Percentiles rank a stretch among this genome's conserved stretches.
These are phyloP conservation scores for Platanthera guangdongensis DNA, from an alignment of 106 monocot species.

Conservation along the genomic window DNA sequence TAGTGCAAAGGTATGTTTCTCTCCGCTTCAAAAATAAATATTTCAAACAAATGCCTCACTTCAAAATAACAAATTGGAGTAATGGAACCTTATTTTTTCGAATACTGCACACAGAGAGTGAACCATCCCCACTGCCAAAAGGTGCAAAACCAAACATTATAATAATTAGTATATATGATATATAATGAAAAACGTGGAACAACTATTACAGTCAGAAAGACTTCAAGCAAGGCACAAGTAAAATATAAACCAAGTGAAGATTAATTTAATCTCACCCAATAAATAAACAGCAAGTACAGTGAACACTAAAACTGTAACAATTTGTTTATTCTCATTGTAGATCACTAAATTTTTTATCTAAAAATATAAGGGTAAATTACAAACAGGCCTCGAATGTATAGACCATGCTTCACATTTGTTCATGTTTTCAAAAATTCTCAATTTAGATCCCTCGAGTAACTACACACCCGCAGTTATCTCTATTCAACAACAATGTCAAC, in stretches of 20 bases:
- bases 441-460: no score
- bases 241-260: neutral
- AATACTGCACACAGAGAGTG: slow-evolving; percentile 75
- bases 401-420: no score
- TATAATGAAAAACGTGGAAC: neutral
- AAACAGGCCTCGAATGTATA: no score
- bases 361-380: neutral
- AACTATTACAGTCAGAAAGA: neutral
- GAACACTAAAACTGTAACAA: neutral
- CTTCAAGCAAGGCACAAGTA: neutral
- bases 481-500: no score
- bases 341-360: neutral
- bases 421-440: no score
- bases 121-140: slow-evolving; percentile 86
- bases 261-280: neutral
- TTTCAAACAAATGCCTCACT: neutral
- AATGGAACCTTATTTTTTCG: slow-evolving; percentile 69
- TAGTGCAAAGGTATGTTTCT: neutral
- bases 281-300: neutral
- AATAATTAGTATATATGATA: neutral
- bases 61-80: neutral
- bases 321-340: neutral
- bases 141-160: neutral
- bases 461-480: no score
- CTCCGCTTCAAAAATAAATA: neutral